Evolutionary conservation across 2,329 filamentous ascomycete species (phyloP), one percentile per base, ranked within the genome.

Genomic region (Paraphoma chrysanthemicola): DNA sequence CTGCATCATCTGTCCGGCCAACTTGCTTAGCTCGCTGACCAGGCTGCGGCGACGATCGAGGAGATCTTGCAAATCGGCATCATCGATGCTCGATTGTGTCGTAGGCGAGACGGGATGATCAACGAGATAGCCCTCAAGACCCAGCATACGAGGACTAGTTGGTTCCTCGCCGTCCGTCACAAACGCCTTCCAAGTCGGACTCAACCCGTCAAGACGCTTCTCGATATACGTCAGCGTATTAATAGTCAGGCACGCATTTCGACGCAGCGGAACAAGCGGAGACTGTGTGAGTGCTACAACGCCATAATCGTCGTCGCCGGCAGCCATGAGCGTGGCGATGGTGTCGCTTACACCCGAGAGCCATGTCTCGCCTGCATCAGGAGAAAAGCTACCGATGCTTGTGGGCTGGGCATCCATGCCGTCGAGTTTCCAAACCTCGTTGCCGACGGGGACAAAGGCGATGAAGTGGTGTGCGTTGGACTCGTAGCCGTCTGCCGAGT

Each of bases 401-500:
- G 87, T 83, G 3, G 92, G 94, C 61, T 88, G 86, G 42, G 81
- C 81, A 72, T 93, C 88, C 18, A 97, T 80, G 4, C 94, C 94
- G 75, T 98, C 94, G 5, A 98, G 86, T 73, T 93, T 91, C 92
- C 92, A 97, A 12, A 97, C 85, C 53, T 86, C 81, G 2, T 86
- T 88, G n/a, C 85, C 82, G 12, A 88, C 85, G 2, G 92, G 91
- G 30, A 97, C 88, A 70, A 94, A 97, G 6, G 93, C 93, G 61
- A 96, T 90, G 75, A 95, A 98, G 72, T 98, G 94, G 70, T 90
- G 95, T 0, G 86, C 88, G 11, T 85, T 83, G n/a, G 91, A 85
- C 0, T 82, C 78, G 6, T 84, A 79, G 4, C 77, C 73, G n/a
- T 77, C 75, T 11, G 77, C 79, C 46, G 81, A 80, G 33, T 76